These are phyloP conservation scores for Botryotinia globosa DNA, from an alignment of 2,329 filamentous ascomycete species.

Conservation along the genomic window DNA sequence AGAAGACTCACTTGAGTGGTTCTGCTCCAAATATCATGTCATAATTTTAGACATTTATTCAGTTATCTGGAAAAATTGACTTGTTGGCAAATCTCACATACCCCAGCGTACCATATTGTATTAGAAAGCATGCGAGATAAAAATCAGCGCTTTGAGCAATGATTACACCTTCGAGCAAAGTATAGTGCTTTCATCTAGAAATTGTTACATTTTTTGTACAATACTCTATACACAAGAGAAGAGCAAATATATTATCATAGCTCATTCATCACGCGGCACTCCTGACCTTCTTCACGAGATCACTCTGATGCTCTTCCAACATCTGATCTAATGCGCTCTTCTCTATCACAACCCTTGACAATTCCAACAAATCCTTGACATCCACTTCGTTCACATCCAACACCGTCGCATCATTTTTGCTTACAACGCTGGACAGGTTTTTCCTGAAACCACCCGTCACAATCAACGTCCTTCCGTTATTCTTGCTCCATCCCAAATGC, in stretches of 20 bases:
- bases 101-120: not conserved
- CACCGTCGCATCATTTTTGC: conserved; percentile 62
- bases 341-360: conserved; percentile 83
- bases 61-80: not conserved
- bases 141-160: not conserved
- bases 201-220: conserved; percentile 19
- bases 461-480: conserved; percentile 68
- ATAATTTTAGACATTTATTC: not conserved
- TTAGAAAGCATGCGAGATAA: not conserved
- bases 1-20: not conserved
- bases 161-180: not conserved
- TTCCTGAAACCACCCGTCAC: conserved; percentile 62
- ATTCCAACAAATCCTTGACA: conserved; percentile 89
- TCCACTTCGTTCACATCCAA: conserved; percentile 77
- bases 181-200: not conserved
- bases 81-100: not conserved
- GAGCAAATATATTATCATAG: conserved; percentile 12
- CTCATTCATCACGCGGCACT: conserved; percentile 28
- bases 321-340: conserved; percentile 73
- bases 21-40: not conserved
- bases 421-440: conserved; percentile 64
- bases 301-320: conserved; percentile 68
- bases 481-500: conserved; percentile 63
- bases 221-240: conserved; percentile 12
- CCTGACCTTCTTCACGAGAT: conserved; percentile 45